Conservation (phyloP, 2,329 filamentous ascomycete species). For the Botrytis tulipae region DNA sequence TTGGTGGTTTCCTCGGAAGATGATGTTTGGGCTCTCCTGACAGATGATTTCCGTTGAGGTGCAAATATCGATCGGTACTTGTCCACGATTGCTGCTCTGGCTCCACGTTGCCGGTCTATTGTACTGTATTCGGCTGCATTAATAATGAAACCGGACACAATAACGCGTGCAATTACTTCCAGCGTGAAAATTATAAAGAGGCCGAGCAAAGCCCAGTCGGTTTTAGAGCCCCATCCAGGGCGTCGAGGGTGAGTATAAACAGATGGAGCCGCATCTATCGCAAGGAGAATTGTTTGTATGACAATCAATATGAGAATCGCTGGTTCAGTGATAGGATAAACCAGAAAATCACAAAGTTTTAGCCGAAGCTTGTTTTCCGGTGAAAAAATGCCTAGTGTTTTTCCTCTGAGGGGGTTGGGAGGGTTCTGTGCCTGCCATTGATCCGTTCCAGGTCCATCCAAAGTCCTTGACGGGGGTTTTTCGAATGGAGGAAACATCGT, state of each 20-base stretch:
- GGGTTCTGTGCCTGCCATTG: constrained; percentile 39
- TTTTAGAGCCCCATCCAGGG: constrained; percentile 58
- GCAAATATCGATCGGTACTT: constrained; percentile 79
- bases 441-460: constrained; percentile 16
- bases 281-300: constrained; percentile 81
- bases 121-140: constrained; percentile 93
- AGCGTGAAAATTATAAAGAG: constrained; percentile 89
- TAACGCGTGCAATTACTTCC: constrained; percentile 76
- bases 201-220: constrained; percentile 59
- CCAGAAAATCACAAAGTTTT: constrained; percentile 76
- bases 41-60: constrained; percentile 62
- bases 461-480: constrained; percentile 26
- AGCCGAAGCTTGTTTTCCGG: constrained; percentile 73
- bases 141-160: constrained; percentile 90
- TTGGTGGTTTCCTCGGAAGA: constrained; percentile 24
- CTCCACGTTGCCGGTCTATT: constrained; percentile 72
- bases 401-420: constrained; percentile 81
- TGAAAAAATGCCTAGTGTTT: constrained; percentile 79
- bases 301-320: constrained; percentile 84
- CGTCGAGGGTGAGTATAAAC: constrained; percentile 64
- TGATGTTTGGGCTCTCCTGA: constrained; percentile 28
- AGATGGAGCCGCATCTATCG: constrained; percentile 73
- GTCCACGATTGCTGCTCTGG: constrained; percentile 70
- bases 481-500: constrained; percentile 35
- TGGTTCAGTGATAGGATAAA: constrained; percentile 84